Evolutionary conservation across 345 rosid genomes (phyloP), one percentile per base, ranked within the genome.

Genomic region (Anastatica hierochuntica): DNA sequence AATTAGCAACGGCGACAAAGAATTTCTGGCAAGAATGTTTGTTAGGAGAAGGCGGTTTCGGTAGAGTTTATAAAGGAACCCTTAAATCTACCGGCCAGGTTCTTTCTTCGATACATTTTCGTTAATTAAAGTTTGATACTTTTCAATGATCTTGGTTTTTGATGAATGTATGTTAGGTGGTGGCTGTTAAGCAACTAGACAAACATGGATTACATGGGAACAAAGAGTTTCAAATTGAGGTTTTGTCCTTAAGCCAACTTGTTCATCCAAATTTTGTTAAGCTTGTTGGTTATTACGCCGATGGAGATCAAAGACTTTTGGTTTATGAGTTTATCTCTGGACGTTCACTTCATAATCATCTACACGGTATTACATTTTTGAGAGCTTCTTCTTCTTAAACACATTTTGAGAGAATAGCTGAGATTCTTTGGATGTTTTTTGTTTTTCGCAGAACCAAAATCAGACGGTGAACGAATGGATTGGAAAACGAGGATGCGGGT

Each of bases 21-120:
- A 88, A 82, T 60, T 88, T 88, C 68, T 74, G 80, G 3, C 80
- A 79, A 14, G 94, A 73, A n/a, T n/a, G n/a, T n/a, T n/a, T n/a
- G n/a, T n/a, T n/a, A n/a, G n/a, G n/a, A n/a, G n/a, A n/a, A n/a
- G 94, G 94, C 34, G 88, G 88, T 40, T 82, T 82, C 18, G 94
- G 96, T 35, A 78, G 80, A 39, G 90, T 80, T 39, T 88, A 77
- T 33, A 88, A 70, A 71, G 96, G 94, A 12, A 77, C 80, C 18
- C 60, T 88, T 49, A 68, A 78, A 17, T 27, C 67, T 10, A 74
- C 58, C 12, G 72, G 74, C 4, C 80, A 78, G 88, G 94, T 87
- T 16, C 13, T n/a, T n/a, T n/a, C n/a, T n/a, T n/a, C n/a, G n/a
- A n/a, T n/a, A n/a, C n/a, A n/a, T n/a, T n/a, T n/a, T n/a, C n/a